These are phyloP conservation scores for Thuidium tamariscinum DNA, from an alignment of 225 moss, liverwort and hornwort species.

Conservation along the genomic window DNA sequence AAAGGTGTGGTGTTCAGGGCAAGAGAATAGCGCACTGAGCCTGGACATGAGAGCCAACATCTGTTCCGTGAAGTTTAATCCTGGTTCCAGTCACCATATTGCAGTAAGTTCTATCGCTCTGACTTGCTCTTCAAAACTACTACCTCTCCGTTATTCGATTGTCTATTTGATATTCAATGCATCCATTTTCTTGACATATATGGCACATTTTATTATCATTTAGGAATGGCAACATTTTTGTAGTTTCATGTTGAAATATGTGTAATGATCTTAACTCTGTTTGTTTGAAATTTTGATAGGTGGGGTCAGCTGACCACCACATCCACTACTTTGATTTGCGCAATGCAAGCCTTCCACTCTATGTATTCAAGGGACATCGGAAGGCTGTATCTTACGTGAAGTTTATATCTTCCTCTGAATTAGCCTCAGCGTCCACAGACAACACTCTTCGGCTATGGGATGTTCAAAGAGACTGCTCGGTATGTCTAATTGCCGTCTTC, in stretches of 20 bases:
- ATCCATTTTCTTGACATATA: background rate
- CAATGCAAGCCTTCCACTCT: constrained; percentile 44
- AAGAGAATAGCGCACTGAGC: constrained; percentile 70
- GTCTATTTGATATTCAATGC: background rate
- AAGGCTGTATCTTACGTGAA: constrained; percentile 97
- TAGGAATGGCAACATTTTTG: background rate
- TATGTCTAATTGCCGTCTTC: background rate
- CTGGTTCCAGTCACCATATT: constrained; percentile 66
- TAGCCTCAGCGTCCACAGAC: constrained; percentile 96
- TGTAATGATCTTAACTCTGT: background rate
- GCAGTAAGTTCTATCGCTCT: constrained; percentile 45
- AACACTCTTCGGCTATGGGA: constrained; percentile 92
- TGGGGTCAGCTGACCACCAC: constrained; percentile 81
- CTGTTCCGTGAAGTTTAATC: constrained; percentile 91
- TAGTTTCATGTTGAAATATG: background rate
- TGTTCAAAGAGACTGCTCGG: constrained; percentile 65
- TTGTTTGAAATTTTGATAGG: constrained; percentile 23
- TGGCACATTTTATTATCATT: background rate
- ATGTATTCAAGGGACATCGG: constrained; percentile 70
- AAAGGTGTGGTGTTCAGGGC: constrained; percentile 86
- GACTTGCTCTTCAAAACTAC: background rate
- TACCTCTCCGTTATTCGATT: background rate
- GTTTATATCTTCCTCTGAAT: constrained; percentile 75
- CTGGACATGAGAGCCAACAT: constrained; percentile 91
- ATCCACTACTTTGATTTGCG: constrained; percentile 89